Evolutionary conservation across 176 grass and related monocot genomes (phyloP), one percentile per base, ranked within the genome.

Genomic region (Carex littledalei): DNA sequence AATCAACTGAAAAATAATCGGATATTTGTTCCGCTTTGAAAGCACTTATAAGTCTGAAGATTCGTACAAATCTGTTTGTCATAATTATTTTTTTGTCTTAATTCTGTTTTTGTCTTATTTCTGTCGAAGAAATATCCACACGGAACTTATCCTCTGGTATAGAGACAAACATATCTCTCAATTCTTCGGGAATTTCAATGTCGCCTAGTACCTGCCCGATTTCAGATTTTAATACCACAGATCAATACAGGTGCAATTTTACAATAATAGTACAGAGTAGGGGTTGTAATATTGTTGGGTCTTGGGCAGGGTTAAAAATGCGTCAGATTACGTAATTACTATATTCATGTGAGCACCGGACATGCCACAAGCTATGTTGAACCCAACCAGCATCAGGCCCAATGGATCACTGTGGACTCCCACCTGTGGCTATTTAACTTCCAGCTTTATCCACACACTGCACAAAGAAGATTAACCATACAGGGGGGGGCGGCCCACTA

Each of bases 41-140:
- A 77, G 45, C 22, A 77, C 13, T 55, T 31, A 45, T 1, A 8
- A 45, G 43, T 45, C 43, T 45, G 43, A 8, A 45, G 1, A 8
- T 45, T 1, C 1, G 24, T 17, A 78, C 29, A 56, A 57, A 56
- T 32, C 7, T 56, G 15, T 57, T 57, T 63, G 6, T 63, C 6
- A 63, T 22, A 8, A 50, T 11, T 50, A 10, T 50, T 10, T 50
- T 55, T 55, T 56, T 55, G 15, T 57, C 47, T 18, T 26, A 56
- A 34, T 34, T 78, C 22, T 72, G 79, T 15, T 17, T 17, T 70
- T 94, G 88, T 86, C 96, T 89, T 88, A 98, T 55, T 63, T 98
- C 88, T 13, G 91, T 95, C 43, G 93, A 95, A 86, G 93, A 98
- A 85, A 98, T 91, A 86, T 94, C 93, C 26, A 92, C 6, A 64